These are phyloP conservation scores for Pseudogymnoascus sp. DNA, from an alignment of 2,329 filamentous ascomycete species.

Conservation along the genomic window DNA sequence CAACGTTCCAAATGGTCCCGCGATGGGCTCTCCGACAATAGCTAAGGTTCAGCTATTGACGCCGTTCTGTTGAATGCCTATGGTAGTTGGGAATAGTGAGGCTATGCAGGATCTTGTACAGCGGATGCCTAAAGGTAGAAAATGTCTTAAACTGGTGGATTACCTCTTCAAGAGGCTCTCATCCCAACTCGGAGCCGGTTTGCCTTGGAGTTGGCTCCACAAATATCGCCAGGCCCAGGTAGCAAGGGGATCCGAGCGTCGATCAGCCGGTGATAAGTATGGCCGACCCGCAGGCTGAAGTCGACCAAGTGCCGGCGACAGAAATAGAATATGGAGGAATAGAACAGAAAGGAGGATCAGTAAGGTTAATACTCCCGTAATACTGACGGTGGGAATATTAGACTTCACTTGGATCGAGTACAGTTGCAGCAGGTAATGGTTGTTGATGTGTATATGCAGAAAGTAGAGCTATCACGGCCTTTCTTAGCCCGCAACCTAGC, in stretches of 20 bases:
- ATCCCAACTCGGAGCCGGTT: background rate
- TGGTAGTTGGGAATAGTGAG: background rate
- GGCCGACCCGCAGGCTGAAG: background rate
- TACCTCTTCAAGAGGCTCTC: conserved; percentile 5
- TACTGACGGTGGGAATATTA: background rate
- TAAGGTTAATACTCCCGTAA: background rate
- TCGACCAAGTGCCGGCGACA: background rate
- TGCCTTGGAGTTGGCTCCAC: conserved; percentile 3
- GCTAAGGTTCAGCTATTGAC: conserved; percentile 2
- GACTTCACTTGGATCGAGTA: background rate
- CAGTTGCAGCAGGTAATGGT: background rate
- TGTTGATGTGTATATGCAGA: background rate
- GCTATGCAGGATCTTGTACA: background rate
- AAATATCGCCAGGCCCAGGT: conserved; percentile 6
- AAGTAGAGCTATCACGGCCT: background rate
- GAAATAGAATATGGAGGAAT: background rate
- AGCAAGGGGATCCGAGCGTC: conserved; percentile 4
- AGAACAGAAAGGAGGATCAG: background rate
- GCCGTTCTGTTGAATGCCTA: conserved; percentile 1
- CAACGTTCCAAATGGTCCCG: background rate
- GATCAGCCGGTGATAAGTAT: background rate
- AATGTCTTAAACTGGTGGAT: conserved; percentile 1
- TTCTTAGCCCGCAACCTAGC: background rate
- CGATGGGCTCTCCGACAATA: background rate
- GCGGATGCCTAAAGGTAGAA: conserved; percentile 5